Evolutionary conservation across 768 basidiomycete genomes (phyloP).

Genomic region (Lactifluus piperatus): DNA sequence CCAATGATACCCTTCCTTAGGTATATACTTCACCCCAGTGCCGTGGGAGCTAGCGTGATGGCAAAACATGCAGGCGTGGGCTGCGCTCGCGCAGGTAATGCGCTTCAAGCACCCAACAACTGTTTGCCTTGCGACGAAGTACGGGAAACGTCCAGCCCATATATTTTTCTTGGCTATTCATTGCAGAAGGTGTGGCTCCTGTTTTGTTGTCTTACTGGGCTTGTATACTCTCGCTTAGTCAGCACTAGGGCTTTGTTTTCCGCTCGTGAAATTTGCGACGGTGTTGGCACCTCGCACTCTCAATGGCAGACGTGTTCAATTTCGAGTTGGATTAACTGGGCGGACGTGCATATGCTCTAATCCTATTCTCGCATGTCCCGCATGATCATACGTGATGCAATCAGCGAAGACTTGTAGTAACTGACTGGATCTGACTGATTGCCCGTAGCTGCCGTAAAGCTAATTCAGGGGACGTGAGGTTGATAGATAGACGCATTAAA

Average conservation of each 20-base stretch:
- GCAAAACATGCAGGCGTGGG: slow-evolving; percentile 53
- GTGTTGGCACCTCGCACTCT: slow-evolving; percentile 42
- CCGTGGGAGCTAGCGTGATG: not conserved
- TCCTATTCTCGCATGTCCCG: not conserved
- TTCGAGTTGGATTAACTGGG: slow-evolving; percentile 51
- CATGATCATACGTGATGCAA: not conserved
- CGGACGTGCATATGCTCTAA: slow-evolving; percentile 33
- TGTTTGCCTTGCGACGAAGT: slow-evolving; percentile 39
- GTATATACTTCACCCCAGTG: slow-evolving; percentile 29
- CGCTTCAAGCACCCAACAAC: slow-evolving; percentile 54
- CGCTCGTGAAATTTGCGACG: slow-evolving; percentile 55
- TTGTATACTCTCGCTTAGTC: not conserved
- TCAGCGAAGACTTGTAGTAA: slow-evolving; percentile 30
- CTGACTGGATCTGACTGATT: slow-evolving; percentile 35
- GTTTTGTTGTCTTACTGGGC: too few species aligned
- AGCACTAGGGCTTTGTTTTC: slow-evolving; percentile 43
- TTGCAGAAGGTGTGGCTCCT: slow-evolving; percentile 54
- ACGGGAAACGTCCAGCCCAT: slow-evolving; percentile 47
- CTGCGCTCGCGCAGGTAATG: slow-evolving; percentile 56
- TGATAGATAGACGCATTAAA: not conserved
- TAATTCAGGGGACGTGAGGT: not conserved
- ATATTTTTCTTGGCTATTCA: slow-evolving; percentile 61
- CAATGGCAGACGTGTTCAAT: slow-evolving; percentile 55
- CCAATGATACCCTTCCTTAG: slow-evolving; percentile 53
- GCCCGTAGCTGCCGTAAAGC: slow-evolving; percentile 20